phyloP scores from a whole-genome alignment of 495 filamentous ascomycete species.

The Penicillium salamii region DNA sequence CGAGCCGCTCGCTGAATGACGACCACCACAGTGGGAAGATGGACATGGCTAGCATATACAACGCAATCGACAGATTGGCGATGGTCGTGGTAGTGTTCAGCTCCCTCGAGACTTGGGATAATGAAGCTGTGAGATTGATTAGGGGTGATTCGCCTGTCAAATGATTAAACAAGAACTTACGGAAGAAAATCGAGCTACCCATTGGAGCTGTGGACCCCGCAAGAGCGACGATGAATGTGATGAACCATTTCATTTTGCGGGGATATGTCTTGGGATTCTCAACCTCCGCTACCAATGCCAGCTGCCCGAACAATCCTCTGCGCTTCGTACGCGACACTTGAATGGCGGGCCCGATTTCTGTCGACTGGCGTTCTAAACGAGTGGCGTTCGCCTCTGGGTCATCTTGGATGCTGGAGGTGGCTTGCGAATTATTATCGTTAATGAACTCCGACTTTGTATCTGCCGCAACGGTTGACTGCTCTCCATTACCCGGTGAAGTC shows the following conservation, averaged over 20 bases:
- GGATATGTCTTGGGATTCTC: slow-evolving; percentile 71
- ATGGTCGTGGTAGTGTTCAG: slow-evolving; percentile 65
- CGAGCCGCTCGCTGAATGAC: slow-evolving; percentile 78
- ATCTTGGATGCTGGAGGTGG: slow-evolving; percentile 7
- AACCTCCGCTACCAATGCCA: slow-evolving; percentile 80
- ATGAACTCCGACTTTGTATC: slow-evolving; percentile 5
- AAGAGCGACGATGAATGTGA: slow-evolving; percentile 75
- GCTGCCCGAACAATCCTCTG: slow-evolving; percentile 69
- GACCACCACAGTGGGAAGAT: slow-evolving; percentile 97
- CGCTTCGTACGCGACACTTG: slow-evolving; percentile 63
- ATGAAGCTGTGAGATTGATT: slow-evolving; percentile 52
- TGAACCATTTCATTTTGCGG: slow-evolving; percentile 74
- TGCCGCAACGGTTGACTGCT: slow-evolving; percentile 1
- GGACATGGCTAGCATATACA: slow-evolving; percentile 89
- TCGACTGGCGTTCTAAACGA: slow-evolving; percentile 14
- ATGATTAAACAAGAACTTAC: slow-evolving; percentile 48
- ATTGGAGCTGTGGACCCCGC: slow-evolving; percentile 77
- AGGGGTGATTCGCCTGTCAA: not conserved
- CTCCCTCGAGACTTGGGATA: slow-evolving; percentile 65
- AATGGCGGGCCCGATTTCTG: slow-evolving; percentile 28
- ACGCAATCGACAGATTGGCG: slow-evolving; percentile 76
- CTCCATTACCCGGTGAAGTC: not conserved
- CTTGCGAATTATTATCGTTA: slow-evolving; percentile 4
- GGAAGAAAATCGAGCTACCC: slow-evolving; percentile 81
- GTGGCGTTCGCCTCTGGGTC: slow-evolving; percentile 11